These are phyloP conservation scores for Rhodotorula sp. DNA, from an alignment of 1,284 basidiomycete genomes.

Conservation along the genomic window DNA sequence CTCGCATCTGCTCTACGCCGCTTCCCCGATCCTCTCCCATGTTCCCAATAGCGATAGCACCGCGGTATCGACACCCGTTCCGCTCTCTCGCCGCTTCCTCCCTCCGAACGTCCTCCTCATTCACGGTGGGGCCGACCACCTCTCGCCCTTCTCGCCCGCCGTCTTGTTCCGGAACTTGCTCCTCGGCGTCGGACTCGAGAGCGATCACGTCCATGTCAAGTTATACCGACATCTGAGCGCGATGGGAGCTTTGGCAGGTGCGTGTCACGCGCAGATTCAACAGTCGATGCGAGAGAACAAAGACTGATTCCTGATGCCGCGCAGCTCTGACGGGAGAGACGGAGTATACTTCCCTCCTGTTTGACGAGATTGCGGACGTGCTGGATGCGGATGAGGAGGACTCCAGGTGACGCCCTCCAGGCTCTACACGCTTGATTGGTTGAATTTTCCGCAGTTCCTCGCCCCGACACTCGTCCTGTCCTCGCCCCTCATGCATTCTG, in stretches of 20 bases:
- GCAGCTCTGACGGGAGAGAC: background rate
- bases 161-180: conserved; percentile 48
- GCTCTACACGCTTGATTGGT: no score
- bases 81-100: conserved; percentile 36
- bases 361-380: background rate
- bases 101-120: conserved; percentile 48
- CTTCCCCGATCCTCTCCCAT: conserved; percentile 47
- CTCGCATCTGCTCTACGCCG: conserved; percentile 48
- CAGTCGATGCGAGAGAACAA: background rate
- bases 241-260: conserved; percentile 24
- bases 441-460: no score
- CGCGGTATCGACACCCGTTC: no score
- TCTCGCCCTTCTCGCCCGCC: conserved; percentile 48
- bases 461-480: no score
- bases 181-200: conserved; percentile 46
- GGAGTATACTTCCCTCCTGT: background rate
- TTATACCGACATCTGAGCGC: conserved; percentile 46
- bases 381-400: background rate
- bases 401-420: no score
- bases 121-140: conserved; percentile 47
- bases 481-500: no score
- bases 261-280: background rate
- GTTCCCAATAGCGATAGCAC: background rate
- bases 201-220: conserved; percentile 44
- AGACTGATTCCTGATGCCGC: background rate